Base-by-base conservation (phyloP, 2,329 filamentous ascomycete species). In the Akanthomyces muscarius region DNA sequence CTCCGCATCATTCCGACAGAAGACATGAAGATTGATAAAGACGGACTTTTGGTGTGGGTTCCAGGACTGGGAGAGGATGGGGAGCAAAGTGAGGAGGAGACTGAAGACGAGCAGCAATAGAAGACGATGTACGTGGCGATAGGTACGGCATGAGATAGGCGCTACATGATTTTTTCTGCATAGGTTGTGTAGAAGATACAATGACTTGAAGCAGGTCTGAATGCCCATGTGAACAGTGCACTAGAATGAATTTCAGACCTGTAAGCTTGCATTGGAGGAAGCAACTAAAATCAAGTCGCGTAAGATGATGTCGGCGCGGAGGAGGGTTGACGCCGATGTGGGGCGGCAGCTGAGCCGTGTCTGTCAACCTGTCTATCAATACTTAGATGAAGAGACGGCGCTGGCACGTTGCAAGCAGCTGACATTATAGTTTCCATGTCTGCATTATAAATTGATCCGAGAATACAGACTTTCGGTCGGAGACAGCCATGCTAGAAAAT, bases 1-100 rank as follows among this genome's bases (percentile, higher is more conserved):
- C 75, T 98, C 65, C 87, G 89, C 66, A 87, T 97, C 28, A 86
- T 92, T 64, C 88, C 91, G 2, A 94, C 90, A 0, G 90, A 89
- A 71, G 89, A 87, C 25, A 88, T 87, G 79, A 86, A 82, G 73
- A 77, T 78, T 57, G 85, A 87, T 64, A 88, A 87, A 74, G 85
- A 89, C 4, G 86, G 86, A 0, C 71, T 89, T 25, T 69, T 87
- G 68, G 71, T 89, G 25, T 89, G 86, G 86, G 80, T 89, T 42
- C 79, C 79, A 14, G 76, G 66, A 8, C 48, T 51, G 52, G 30
- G 73, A 62, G 68, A 73, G 3, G 72, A 73, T 13, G 69, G 68
- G 0, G 69, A 71, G 11, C 36, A 50, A 5, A 48, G 25, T 14
- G 47, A 58, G 5, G 61, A 52, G 23, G 42, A 45, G 13, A 70